Percentiles rank a stretch among this genome's conserved stretches.
Conservation (phyloP, 805 yeast species). For the Wickerhamomyces alni region DNA sequence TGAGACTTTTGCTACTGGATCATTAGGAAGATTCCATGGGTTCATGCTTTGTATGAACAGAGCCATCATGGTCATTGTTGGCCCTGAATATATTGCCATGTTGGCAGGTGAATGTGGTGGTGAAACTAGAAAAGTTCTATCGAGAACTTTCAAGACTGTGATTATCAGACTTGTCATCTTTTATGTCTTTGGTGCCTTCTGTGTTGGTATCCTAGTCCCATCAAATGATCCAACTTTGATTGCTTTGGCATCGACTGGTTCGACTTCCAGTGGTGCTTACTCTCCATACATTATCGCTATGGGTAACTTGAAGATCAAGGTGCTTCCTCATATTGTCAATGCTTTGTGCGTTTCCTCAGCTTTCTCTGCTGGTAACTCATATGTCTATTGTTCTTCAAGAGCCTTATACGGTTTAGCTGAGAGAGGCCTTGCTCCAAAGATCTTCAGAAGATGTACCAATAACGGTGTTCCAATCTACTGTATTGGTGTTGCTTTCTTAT, state of each 20-base stretch:
- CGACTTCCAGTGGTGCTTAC: slow-evolving; percentile 37
- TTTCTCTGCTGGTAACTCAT: slow-evolving; percentile 48
- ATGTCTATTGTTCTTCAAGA: slow-evolving; percentile 55
- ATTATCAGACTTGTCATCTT: slow-evolving; percentile 53
- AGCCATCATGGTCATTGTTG: slow-evolving; percentile 72
- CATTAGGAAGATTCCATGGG: slow-evolving; percentile 57
- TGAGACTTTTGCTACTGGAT: not conserved
- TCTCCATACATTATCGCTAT: slow-evolving; percentile 58
- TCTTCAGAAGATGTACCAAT: slow-evolving; percentile 53
- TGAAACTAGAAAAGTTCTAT: slow-evolving; percentile 62
- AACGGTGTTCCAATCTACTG: slow-evolving; percentile 71
- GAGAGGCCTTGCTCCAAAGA: slow-evolving; percentile 54
- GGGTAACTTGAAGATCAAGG: slow-evolving; percentile 44
- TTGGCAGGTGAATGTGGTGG: slow-evolving; percentile 72
- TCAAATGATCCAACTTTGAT: slow-evolving; percentile 48
- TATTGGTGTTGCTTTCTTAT: slow-evolving; percentile 45
- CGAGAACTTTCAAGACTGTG: slow-evolving; percentile 67
- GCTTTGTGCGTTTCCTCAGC: slow-evolving; percentile 50
- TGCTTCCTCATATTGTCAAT: slow-evolving; percentile 44
- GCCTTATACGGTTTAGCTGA: slow-evolving; percentile 48
- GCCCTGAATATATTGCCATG: slow-evolving; percentile 78
- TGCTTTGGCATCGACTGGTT: slow-evolving; percentile 35
- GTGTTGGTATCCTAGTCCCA: slow-evolving; percentile 61
- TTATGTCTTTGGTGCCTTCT: slow-evolving; percentile 58
- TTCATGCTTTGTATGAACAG: slow-evolving; percentile 59